Evolutionary conservation across 805 yeast species (phyloP).

Genomic region (Barnettozyma pratensis): DNA sequence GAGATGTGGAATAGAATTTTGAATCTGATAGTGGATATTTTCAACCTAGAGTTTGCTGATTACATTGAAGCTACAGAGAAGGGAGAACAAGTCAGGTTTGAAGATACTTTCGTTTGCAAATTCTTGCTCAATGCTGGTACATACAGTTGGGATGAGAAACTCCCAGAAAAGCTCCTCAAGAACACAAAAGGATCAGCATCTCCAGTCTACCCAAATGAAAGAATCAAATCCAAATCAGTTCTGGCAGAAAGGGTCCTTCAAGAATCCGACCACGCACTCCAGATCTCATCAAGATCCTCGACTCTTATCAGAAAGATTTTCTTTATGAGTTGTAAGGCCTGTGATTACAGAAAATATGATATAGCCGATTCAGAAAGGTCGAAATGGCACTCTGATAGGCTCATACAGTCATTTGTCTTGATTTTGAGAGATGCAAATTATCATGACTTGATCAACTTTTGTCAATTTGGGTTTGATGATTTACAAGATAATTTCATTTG

Average conservation of each 20-base stretch:
- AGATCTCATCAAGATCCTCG: slow-evolving; percentile 7
- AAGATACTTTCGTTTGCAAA: slow-evolving; percentile 4
- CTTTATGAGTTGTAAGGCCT: slow-evolving; percentile 2
- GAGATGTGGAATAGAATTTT: slow-evolving; percentile 21
- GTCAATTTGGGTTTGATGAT: slow-evolving; percentile 9
- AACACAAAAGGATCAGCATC: not conserved
- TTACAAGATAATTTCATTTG: slow-evolving; percentile 5
- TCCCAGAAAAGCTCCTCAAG: slow-evolving; percentile 14
- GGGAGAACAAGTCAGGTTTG: not conserved
- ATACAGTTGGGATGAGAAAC: slow-evolving; percentile 7
- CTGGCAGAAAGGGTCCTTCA: not conserved
- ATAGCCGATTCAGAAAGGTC: not conserved
- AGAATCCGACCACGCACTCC: not conserved
- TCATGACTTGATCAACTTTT: slow-evolving; percentile 15
- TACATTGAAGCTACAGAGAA: not conserved
- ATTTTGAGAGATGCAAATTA: slow-evolving; percentile 7
- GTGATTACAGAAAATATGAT: not conserved
- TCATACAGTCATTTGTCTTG: not conserved
- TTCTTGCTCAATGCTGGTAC: slow-evolving; percentile 13
- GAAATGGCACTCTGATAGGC: not conserved
- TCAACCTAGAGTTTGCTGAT: slow-evolving; percentile 10
- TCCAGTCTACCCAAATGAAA: slow-evolving; percentile 17
- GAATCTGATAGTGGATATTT: slow-evolving; percentile 14
- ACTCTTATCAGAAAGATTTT: slow-evolving; percentile 7
- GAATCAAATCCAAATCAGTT: slow-evolving; percentile 14